Evolutionary conservation across 2,329 filamentous ascomycete genomes (phyloP), one percentile per base, ranked within the genome.

Genomic region (Claviceps sp.): DNA sequence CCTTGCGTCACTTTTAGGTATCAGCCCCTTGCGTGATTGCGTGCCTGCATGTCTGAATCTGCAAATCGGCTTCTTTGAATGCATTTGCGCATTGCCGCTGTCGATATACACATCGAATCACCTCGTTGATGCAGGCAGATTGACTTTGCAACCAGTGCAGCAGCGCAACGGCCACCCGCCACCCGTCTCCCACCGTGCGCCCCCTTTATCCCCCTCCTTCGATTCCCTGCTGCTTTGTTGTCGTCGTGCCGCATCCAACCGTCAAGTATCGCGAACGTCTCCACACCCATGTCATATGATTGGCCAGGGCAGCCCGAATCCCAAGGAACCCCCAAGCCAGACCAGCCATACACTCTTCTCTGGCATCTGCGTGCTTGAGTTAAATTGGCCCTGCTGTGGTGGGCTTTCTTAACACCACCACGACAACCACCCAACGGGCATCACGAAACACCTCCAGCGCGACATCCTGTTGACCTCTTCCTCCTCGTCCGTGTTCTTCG

Each of bases 231-330:
- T 44, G 26, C 47, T 34, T 42, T 47, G 37, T 51, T 18, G 30
- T 37, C 14, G 37, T 48, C 37, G 22, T 37, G 44, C 50, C 37
- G 43, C 50, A 47, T 51, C 20, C 37, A 42, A 47, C 40, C n/a
- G 43, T 37, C 37, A n/a, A 24, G 43, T 44, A 37, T 50, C 47
- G 49, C 50, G 41, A 42, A 24, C 43, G 47, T 53, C 47, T 47
- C 51, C 47, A 53, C 51, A 20, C 37, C 2, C 37, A 47, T 37
- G 37, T 43, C 47, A 44, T 48, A 22, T 20, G 44, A 18, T 30
- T 47, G 14, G 6, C 24, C 11, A 8, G 18, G 26, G 8, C 46
- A 42, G 18, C 47, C 41, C 43, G 22, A 22, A 34, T 34, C 30
- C 30, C 30, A 34, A 34, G 30, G 22, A 46, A 34, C 13, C 42